Evolutionary conservation across 768 basidiomycete species (phyloP).

Genomic region (Suillus hirtellus): DNA sequence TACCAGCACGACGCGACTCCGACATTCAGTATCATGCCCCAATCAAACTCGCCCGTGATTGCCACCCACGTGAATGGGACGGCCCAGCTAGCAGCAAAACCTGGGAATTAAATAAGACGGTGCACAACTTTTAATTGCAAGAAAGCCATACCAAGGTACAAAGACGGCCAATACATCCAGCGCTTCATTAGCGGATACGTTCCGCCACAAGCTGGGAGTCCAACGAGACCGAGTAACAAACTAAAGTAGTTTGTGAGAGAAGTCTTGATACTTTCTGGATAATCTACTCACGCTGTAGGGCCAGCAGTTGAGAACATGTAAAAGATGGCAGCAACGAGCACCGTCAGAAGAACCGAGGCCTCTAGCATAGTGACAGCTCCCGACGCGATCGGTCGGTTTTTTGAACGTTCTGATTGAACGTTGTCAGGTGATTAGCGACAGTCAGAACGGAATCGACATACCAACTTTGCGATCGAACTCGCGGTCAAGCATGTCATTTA

Average conservation of each 20-base stretch:
- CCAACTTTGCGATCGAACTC: slow-evolving; percentile 55
- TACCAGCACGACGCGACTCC: background rate
- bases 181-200: slow-evolving; percentile 33
- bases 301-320: slow-evolving; percentile 17
- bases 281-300: background rate
- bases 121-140: background rate
- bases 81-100: background rate
- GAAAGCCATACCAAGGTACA: slow-evolving; percentile 26
- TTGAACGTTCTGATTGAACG: slow-evolving; percentile 43
- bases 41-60: background rate
- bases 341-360: slow-evolving; percentile 40
- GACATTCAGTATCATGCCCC: background rate
- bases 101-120: background rate
- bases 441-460: slow-evolving; percentile 25
- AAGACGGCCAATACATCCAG: slow-evolving; percentile 31
- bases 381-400: slow-evolving; percentile 48
- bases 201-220: slow-evolving; percentile 21
- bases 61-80: slow-evolving; percentile 5
- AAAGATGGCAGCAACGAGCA: slow-evolving; percentile 23
- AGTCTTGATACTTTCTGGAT: background rate
- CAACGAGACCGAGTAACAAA: slow-evolving; percentile 20
- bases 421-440: background rate
- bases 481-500: slow-evolving; percentile 58
- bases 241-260: slow-evolving; percentile 9
- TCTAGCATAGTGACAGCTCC: slow-evolving; percentile 46